These are phyloP conservation scores for Apiosordaria backusii DNA, from an alignment of 495 filamentous ascomycete species.

Conservation along the genomic window DNA sequence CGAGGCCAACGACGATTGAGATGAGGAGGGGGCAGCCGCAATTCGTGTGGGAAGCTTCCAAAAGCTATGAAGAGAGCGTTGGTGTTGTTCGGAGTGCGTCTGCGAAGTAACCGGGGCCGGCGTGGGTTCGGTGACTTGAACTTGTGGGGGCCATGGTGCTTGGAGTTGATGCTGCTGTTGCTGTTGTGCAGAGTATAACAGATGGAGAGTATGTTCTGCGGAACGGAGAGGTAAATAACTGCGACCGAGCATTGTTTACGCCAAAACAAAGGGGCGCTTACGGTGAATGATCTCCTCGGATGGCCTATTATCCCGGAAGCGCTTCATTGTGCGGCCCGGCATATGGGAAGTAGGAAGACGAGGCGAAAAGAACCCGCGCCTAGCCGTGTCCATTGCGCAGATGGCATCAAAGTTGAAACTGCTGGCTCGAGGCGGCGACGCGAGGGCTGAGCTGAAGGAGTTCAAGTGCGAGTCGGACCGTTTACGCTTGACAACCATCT, in stretches of 20 bases:
- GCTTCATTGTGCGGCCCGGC: conserved; percentile 47
- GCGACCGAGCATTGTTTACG: not conserved
- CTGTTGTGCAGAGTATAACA: conserved; percentile 47
- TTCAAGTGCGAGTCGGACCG: conserved; percentile 47
- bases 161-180: conserved; percentile 21
- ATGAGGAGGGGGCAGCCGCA: conserved; percentile 11
- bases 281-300: conserved; percentile 46
- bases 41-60: conserved; percentile 37
- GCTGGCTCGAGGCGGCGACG: conserved; percentile 31
- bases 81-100: conserved; percentile 19
- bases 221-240: conserved; percentile 11
- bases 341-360: conserved; percentile 30
- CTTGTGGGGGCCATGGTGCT: conserved; percentile 2
- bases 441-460: conserved; percentile 39
- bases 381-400: conserved; percentile 22
- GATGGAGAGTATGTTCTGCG: conserved; percentile 45
- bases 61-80: conserved; percentile 47
- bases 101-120: conserved; percentile 8
- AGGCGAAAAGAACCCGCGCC: conserved; percentile 23
- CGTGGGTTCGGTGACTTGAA: conserved; percentile 5
- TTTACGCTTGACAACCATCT: conserved; percentile 50
- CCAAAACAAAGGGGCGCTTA: conserved; percentile 27
- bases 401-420: conserved; percentile 29
- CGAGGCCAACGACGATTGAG: conserved; percentile 15
- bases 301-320: conserved; percentile 48